phyloP scores from a whole-genome alignment of 2,329 filamentous ascomycete genomes.

The Bipolaris victoriae region DNA sequence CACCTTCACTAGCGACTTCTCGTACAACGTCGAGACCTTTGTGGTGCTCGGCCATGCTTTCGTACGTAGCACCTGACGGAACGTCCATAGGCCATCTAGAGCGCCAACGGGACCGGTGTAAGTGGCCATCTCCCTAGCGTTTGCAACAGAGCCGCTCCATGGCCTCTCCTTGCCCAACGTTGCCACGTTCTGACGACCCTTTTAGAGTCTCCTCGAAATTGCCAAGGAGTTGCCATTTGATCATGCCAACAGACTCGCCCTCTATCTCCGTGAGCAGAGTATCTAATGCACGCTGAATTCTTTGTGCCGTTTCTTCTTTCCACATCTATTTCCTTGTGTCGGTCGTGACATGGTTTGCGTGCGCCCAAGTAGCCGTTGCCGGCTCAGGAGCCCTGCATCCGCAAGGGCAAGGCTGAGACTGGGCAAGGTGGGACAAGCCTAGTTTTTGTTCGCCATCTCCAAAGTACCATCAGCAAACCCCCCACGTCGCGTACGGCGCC shows the following conservation, averaged over 20 bases:
- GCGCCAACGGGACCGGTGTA: constrained; percentile 3
- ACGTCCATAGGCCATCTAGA: background rate
- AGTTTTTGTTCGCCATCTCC: constrained; percentile 16
- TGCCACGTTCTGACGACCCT: constrained; percentile 10
- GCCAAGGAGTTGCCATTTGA: constrained; percentile 10
- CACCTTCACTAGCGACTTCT: constrained; percentile 5
- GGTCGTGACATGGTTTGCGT: constrained; percentile 7
- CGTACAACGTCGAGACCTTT: background rate
- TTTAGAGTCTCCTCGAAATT: constrained; percentile 4
- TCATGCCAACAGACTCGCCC: background rate
- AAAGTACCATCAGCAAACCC: constrained; percentile 11
- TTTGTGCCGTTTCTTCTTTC: background rate
- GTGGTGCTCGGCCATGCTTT: constrained; percentile 1
- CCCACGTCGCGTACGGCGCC: constrained; percentile 12
- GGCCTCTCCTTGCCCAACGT: background rate
- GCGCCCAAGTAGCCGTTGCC: constrained; percentile 1
- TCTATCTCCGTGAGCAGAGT: background rate
- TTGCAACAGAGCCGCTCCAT: background rate
- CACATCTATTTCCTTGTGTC: background rate
- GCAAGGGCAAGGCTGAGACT: constrained; percentile 11
- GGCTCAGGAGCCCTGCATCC: constrained; percentile 11
- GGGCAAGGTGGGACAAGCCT: constrained; percentile 8
- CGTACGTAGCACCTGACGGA: constrained; percentile 5
- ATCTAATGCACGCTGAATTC: background rate
- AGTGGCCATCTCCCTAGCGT: constrained; percentile 1